A percentile compares a stretch with the other conserved stretches of the same genome.
Evolutionary conservation across 345 rosid species (phyloP).

Genomic region (Euphorbia lathyris): DNA sequence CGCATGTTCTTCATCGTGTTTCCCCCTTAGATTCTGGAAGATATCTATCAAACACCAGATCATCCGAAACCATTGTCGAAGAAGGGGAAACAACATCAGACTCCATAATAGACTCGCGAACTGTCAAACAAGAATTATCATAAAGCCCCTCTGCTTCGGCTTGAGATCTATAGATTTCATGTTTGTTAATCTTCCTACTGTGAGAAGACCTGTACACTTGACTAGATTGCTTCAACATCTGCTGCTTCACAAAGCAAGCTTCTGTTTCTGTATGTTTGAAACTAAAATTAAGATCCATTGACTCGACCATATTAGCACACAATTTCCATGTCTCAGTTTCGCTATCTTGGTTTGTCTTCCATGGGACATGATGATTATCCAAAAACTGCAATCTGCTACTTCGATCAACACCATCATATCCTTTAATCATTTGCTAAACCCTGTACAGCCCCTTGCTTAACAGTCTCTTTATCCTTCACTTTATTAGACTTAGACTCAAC

Average conservation of each 20-base stretch:
- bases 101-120: conserved; percentile 17
- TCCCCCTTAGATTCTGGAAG: conserved; percentile 46
- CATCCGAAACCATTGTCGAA: conserved; percentile 44
- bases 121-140: conserved; percentile 24
- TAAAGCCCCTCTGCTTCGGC: conserved; percentile 20
- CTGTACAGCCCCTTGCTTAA: conserved; percentile 32
- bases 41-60: conserved; percentile 44
- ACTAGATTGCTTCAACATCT: conserved; percentile 29
- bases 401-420: no score
- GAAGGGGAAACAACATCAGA: conserved; percentile 28
- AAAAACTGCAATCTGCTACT: no score
- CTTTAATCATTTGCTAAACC: no score
- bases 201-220: conserved; percentile 32
- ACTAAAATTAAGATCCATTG: conserved; percentile 34
- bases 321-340: conserved; percentile 27
- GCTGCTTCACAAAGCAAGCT: conserved; percentile 37
- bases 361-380: no score
- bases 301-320: conserved; percentile 32
- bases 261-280: conserved; percentile 33
- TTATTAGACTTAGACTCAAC: conserved; percentile 33
- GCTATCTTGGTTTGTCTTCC: no score
- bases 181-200: conserved; percentile 24
- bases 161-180: conserved; percentile 26
- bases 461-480: conserved; percentile 31
- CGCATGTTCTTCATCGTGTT: conserved; percentile 39